Evolutionary conservation across 352 stramenopile species (phyloP).

Genomic region (Globisporangium carolinianum): DNA sequence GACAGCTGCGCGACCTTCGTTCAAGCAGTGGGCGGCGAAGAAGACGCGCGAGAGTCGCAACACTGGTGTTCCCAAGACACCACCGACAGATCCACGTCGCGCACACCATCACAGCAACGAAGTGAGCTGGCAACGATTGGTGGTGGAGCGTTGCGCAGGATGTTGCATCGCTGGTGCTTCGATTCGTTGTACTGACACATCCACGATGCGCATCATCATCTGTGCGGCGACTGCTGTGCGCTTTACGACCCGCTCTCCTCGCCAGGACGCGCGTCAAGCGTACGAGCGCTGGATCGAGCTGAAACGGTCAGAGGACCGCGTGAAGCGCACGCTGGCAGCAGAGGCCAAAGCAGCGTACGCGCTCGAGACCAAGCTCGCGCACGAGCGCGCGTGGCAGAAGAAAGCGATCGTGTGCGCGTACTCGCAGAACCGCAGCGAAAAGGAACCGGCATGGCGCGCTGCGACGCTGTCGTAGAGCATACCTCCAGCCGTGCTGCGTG

Average conservation of each 20-base stretch:
- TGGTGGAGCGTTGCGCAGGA: too few species aligned
- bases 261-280: slow-evolving; percentile 3
- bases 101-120: background rate
- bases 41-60: slow-evolving; percentile 9
- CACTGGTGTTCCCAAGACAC: background rate
- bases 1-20: background rate
- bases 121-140: background rate
- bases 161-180: too few species aligned
- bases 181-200: background rate
- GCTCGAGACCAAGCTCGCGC: slow-evolving; percentile 25
- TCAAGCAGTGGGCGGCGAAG: slow-evolving; percentile 10
- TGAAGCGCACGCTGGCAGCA: slow-evolving; percentile 24
- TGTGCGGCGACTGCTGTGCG: background rate
- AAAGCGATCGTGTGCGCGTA: slow-evolving; percentile 68
- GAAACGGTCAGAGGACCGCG: slow-evolving; percentile 37
- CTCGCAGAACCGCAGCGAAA: slow-evolving; percentile 30
- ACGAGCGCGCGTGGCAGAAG: slow-evolving; percentile 50
- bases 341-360: slow-evolving; percentile 19
- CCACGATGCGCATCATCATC: background rate
- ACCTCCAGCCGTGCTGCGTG: background rate
- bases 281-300: slow-evolving; percentile 39
- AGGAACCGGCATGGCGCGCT: background rate
- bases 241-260: background rate
- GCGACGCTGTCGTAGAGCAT: background rate
- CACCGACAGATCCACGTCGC: background rate